These are phyloP conservation scores for Inga laurina DNA, from an alignment of 306 rosid species.

Conservation along the genomic window DNA sequence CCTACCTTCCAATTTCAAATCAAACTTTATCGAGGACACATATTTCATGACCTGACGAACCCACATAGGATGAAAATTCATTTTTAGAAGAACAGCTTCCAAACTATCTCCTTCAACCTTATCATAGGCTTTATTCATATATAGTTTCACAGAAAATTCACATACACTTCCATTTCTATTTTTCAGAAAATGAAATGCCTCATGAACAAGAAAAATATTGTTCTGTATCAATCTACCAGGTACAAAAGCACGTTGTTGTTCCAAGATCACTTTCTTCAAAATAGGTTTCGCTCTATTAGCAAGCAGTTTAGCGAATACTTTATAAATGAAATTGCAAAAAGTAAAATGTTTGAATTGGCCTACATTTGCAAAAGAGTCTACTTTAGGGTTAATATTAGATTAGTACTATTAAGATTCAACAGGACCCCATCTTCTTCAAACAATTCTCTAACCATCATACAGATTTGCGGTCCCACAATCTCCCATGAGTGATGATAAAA, in stretches of 20 bases:
- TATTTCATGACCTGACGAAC: background rate
- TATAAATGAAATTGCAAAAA: background rate
- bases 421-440: too few relatives aligned
- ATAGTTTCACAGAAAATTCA: background rate
- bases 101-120: background rate
- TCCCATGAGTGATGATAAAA: background rate
- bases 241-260: background rate
- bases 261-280: background rate
- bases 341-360: background rate
- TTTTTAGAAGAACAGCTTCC: background rate
- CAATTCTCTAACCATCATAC: background rate
- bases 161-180: rapidly evolving
- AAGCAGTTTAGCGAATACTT: background rate
- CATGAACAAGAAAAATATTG: background rate
- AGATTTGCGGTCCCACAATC: too few relatives aligned
- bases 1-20: background rate
- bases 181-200: background rate
- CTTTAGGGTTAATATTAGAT: background rate
- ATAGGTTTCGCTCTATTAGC: background rate
- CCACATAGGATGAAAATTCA: background rate
- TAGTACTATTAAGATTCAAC: background rate
- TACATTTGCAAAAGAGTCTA: background rate
- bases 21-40: background rate
- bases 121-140: background rate
- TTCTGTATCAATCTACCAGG: background rate